Evolutionary conservation across 1,284 basidiomycete genomes (phyloP).

Genomic region (Cryptococcus wingfieldii): DNA sequence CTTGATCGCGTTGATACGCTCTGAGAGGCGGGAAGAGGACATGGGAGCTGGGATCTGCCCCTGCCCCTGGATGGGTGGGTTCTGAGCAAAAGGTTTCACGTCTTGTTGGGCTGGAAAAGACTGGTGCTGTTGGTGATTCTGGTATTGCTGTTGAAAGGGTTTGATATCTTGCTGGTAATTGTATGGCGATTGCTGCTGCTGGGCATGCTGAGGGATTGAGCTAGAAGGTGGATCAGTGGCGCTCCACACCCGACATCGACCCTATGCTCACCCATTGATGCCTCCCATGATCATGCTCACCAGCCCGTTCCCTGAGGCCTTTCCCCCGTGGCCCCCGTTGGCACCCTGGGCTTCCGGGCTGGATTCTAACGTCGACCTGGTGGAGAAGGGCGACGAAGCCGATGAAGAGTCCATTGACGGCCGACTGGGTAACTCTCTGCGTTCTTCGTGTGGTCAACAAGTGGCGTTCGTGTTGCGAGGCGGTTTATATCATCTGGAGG

Average conservation of each 20-base stretch:
- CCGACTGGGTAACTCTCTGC: background rate
- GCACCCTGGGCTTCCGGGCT: conserved; percentile 26
- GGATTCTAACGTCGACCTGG: conserved; percentile 31
- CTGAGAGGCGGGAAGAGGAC: conserved; percentile 5
- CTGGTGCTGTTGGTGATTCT: too few relatives aligned
- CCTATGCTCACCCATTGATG: conserved; percentile 9
- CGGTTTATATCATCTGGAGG: background rate
- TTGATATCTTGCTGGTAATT: background rate
- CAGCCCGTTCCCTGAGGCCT: conserved; percentile 22
- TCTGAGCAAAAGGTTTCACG: background rate
- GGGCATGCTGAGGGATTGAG: background rate
- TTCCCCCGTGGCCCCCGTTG: background rate
- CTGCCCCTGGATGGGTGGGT: background rate
- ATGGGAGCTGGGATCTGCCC: background rate
- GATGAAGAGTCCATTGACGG: conserved; percentile 30
- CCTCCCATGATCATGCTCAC: conserved; percentile 25
- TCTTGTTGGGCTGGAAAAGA: too few relatives aligned
- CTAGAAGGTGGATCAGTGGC: background rate
- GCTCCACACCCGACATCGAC: background rate
- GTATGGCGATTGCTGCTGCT: background rate
- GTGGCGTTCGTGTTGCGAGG: background rate
- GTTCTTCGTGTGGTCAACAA: too few relatives aligned
- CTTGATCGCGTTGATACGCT: background rate
- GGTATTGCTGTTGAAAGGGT: background rate
- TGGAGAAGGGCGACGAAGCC: conserved; percentile 34